Evolutionary conservation across 2,329 filamentous ascomycete species (phyloP), one percentile per base, ranked within the genome.

Genomic region (Fusarium sp.): DNA sequence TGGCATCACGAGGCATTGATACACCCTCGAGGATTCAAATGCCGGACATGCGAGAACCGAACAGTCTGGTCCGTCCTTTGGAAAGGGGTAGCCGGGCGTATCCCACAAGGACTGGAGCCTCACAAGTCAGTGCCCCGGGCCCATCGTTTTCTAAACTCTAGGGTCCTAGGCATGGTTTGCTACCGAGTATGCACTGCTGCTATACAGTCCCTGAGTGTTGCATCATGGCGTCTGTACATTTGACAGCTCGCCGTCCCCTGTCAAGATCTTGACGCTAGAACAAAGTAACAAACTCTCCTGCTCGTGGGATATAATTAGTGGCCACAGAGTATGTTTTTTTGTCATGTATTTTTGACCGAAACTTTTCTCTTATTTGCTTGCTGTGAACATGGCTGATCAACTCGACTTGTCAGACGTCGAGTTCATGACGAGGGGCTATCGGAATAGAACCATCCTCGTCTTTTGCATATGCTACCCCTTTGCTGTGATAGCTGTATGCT

Each of bases 371-470:
- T 13, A 9, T 13, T n/a, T n/a, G 27, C 17, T 8, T 8, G 42
- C 25, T 27, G 19, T 13, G 17, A 27, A 41, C 8, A 49, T 49
- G 51, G 37, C 37, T 6, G 14, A 19, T 14, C 25, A 38, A 8
- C 29, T 53, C 15, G 19, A 53, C 9, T 15, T 53, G 4, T 35
- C 50, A 14, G 42, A 53, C 37, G 43, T 53, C 15, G 36, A 53
- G 41, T 53, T 46, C 36, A 48, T 48, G 50, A 36, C 43, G 7
- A 38, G 11, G n/a, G 29, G 41, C 13, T 53, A 38, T 9, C 35
- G 50, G 10, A 13, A 53, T 3, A 27, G 50, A 31, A 53, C 42
- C 10, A 27, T 53, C 11, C 17, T 53, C 9, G 50, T 53, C 35
- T 53, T 53, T 48, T 14, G 15, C 8, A 38, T 48, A 9, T 53